Conservation (phyloP, 2,329 filamentous ascomycete genomes). For the Botrytis aclada region DNA sequence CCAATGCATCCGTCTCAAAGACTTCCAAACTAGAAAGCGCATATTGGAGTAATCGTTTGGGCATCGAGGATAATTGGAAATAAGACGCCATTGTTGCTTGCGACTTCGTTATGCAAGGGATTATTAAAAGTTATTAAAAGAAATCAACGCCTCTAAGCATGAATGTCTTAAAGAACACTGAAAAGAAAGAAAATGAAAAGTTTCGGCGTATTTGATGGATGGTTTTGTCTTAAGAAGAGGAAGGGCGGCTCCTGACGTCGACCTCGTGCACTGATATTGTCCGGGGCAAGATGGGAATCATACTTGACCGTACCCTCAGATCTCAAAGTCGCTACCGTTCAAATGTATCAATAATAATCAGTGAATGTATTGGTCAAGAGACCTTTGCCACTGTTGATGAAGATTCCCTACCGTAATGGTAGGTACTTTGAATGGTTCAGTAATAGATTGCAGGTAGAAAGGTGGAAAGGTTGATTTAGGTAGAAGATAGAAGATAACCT, state of each 20-base stretch:
- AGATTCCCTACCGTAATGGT: not conserved
- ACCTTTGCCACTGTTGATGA: not conserved
- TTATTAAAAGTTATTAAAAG: not conserved
- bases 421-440: slow-evolving; percentile 5
- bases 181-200: slow-evolving; percentile 1
- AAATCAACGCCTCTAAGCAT: slow-evolving; percentile 15
- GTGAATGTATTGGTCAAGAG: not conserved
- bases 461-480: slow-evolving; percentile 10
- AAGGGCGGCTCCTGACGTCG: slow-evolving; percentile 28
- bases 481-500: slow-evolving; percentile 10
- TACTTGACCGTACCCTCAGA: slow-evolving; percentile 10
- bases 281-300: slow-evolving; percentile 15
- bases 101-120: slow-evolving; percentile 6
- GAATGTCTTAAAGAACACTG: not conserved
- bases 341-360: not conserved
- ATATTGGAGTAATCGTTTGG: slow-evolving; percentile 86
- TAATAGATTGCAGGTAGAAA: not conserved
- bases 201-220: slow-evolving; percentile 16
- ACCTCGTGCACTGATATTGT: slow-evolving; percentile 29
- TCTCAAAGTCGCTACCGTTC: not conserved
- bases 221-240: slow-evolving; percentile 25
- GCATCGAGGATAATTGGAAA: slow-evolving; percentile 61
- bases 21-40: slow-evolving; percentile 79
- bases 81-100: slow-evolving; percentile 37
- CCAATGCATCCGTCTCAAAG: slow-evolving; percentile 81